phyloP scores from a whole-genome alignment of 371 early-diverging fungal species.

The Mucor plumbeus region DNA sequence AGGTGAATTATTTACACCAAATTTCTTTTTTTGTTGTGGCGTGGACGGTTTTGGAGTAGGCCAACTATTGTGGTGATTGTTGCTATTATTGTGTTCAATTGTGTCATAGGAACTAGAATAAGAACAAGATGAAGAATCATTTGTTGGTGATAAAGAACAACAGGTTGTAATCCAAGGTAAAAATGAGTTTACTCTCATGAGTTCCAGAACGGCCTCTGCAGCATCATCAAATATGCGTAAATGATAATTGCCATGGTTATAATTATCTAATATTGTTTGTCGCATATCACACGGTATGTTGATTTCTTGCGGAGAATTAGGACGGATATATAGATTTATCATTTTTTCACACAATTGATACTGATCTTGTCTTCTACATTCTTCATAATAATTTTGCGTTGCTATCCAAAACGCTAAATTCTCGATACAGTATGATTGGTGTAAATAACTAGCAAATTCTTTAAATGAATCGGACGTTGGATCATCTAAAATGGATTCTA shows the following conservation, averaged over 20 bases:
- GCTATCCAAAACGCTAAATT: conserved; percentile 54
- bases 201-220: conserved; percentile 45
- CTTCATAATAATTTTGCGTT: conserved; percentile 38
- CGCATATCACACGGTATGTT: conserved; percentile 59
- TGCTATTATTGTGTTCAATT: background rate
- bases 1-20: conserved; percentile 5
- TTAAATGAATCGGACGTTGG: conserved; percentile 35
- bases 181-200: conserved; percentile 56
- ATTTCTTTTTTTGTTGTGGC: background rate
- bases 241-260: conserved; percentile 28
- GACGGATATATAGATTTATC: conserved; percentile 37
- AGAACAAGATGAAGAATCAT: conserved; percentile 13
- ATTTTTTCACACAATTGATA: conserved; percentile 30
- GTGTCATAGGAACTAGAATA: background rate
- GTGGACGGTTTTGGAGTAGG: background rate
- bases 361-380: conserved; percentile 15
- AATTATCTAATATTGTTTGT: conserved; percentile 40
- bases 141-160: conserved; percentile 4
- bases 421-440: conserved; percentile 49
- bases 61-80: conserved; percentile 11
- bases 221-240: conserved; percentile 42
- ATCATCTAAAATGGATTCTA: conserved; percentile 42
- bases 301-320: conserved; percentile 56
- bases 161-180: conserved; percentile 40
- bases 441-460: conserved; percentile 43